A percentile compares a stretch with the other conserved stretches of the same genome.
Evolutionary conservation across 2,329 filamentous ascomycete genomes (phyloP).

Genomic region (Fusarium keratoplasticum): DNA sequence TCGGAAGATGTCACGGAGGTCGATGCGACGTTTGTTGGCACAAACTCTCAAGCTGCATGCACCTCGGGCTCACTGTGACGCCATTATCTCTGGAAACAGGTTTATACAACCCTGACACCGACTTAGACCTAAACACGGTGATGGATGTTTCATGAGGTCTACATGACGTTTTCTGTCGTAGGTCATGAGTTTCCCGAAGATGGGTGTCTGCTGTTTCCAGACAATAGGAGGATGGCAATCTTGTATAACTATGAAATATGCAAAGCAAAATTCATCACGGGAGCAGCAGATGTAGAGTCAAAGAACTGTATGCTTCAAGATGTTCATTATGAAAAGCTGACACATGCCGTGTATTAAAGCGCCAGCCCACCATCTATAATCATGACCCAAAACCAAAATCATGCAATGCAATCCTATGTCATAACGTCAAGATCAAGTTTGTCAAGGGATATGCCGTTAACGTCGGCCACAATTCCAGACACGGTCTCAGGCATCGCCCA

Average conservation of each 20-base stretch:
- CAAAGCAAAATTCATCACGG: not conserved
- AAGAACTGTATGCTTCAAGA: not conserved
- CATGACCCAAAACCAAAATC: not conserved
- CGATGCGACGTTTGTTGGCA: not conserved
- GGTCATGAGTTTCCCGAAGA: not conserved
- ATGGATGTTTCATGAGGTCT: not conserved
- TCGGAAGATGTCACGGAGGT: not conserved
- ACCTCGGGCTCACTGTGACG: not conserved
- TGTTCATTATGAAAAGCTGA: not conserved
- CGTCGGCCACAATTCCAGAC: not conserved
- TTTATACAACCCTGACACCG: not conserved
- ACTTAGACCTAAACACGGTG: not conserved
- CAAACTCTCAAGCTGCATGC: not conserved
- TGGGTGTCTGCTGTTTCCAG: not conserved
- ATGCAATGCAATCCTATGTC: not conserved
- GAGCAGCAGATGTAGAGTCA: not conserved
- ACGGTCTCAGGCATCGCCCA: not conserved
- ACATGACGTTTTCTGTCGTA: not conserved
- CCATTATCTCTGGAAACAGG: not conserved
- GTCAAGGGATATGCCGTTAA: not conserved
- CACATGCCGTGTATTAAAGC: not conserved
- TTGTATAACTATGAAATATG: not conserved
- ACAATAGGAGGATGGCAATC: not conserved
- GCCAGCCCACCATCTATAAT: not conserved
- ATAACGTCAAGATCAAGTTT: not conserved